A percentile compares a stretch with the other conserved stretches of the same genome.
phyloP scores from a whole-genome alignment of 169 alveolate genomes.

The Plasmodium gonderi region DNA sequence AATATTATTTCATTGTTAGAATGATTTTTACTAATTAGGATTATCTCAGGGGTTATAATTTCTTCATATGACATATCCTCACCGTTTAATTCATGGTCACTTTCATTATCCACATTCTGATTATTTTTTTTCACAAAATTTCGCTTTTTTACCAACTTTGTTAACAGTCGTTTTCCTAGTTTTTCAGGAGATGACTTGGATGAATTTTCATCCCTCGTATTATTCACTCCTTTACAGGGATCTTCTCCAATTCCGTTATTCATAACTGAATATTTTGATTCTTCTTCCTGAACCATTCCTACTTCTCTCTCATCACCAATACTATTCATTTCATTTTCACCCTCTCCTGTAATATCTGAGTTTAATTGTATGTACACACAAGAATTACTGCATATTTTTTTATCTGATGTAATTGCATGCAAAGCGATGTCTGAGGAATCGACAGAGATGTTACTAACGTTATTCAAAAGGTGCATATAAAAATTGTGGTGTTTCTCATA shows the following conservation, averaged over 20 bases:
- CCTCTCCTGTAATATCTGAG: constrained; percentile 9
- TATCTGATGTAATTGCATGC: constrained; percentile 72
- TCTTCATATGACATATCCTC: constrained; percentile 1
- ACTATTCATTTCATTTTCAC: background rate
- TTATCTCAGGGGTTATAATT: constrained; percentile 38
- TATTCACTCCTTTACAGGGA: background rate
- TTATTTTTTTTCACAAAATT: background rate
- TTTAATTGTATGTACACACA: constrained; percentile 66
- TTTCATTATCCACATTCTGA: background rate
- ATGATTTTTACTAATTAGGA: constrained; percentile 25
- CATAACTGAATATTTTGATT: background rate
- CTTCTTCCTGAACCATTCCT: background rate
- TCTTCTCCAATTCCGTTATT: background rate
- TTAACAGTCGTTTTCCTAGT: background rate
- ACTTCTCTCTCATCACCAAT: background rate
- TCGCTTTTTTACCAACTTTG: background rate
- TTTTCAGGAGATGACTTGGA: background rate
- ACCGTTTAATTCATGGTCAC: background rate
- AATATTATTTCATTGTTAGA: constrained; percentile 21
- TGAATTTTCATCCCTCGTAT: background rate
- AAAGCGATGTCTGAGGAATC: constrained; percentile 63
- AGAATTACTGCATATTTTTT: constrained; percentile 13
- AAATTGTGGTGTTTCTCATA: constrained; percentile 45
- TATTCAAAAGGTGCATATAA: constrained; percentile 49
- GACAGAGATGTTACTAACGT: constrained; percentile 19